Evolutionary conservation across 768 basidiomycete species (phyloP), one percentile per base, ranked within the genome.

Genomic region (Tephrocybe rancida): DNA sequence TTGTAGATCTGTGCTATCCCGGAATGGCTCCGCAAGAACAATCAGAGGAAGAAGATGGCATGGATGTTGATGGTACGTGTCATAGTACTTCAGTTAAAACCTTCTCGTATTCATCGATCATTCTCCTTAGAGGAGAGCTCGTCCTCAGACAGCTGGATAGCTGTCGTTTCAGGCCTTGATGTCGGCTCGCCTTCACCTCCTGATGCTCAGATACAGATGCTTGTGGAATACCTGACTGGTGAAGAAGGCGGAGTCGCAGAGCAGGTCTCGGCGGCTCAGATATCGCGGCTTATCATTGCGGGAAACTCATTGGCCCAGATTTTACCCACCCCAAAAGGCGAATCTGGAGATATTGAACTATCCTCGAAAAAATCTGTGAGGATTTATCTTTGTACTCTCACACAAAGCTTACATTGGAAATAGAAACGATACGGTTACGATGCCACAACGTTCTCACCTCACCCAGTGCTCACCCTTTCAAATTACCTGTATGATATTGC

Each of bases 171-270:
- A 10, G 97, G 97, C 0, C 76, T 99, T 6, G 85, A 90, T 44
- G 76, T 98, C 29, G 92, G 92, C 2, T 77, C 83, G 5, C 63
- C 73, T 14, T 79, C 80, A 5, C 70, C 83, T 18, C 74, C 84
- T 8, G 89, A 92, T 59, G 81, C 89, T 8, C 86, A 88, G 58
- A 79, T 87, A 46, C 90, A 95, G 61, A 80, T 98, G 78, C 72
- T 99, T n/a, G 80, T 86, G 2, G 97, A 99, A 69, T 97, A 90
- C 71, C 72, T 99, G 34, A 79, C 83, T 1, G 93, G 93, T 1
- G 96, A 98, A 72, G 77, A 73, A 22, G 92, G 91, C n/a, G 84
- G 84, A 1, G 64, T 71, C 0, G 76, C 82, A 52, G 90, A 92
- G 53, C 86, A 86, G 64, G 62, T 75, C 8, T 74, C 80, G 10